phyloP scores from a whole-genome alignment of 345 rosid genomes.

The Carallia pectinifolia region DNA sequence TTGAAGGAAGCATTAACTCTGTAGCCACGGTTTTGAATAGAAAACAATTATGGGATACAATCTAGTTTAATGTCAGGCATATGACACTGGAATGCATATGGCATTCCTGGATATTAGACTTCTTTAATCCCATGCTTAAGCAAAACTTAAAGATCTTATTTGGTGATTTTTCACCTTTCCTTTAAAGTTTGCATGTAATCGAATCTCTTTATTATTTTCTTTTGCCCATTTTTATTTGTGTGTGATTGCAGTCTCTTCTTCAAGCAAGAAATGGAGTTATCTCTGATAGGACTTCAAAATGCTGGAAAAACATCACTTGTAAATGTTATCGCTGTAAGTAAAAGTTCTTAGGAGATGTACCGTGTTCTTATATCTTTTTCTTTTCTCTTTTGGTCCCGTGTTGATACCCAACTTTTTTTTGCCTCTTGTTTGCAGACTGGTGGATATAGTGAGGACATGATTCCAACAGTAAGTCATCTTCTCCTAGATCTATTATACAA shows the following conservation, averaged over 20 bases:
- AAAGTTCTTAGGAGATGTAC: conserved; percentile 1
- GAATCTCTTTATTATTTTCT: background rate
- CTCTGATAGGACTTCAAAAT: conserved; percentile 86
- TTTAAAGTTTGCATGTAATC: background rate
- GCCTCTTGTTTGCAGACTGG: conserved; percentile 52
- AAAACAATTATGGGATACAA: too few species aligned
- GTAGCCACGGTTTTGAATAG: background rate
- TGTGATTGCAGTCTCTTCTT: conserved; percentile 64
- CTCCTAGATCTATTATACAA: background rate
- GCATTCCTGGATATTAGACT: too few species aligned
- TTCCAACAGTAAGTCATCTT: conserved; percentile 59
- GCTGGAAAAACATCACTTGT: conserved; percentile 90
- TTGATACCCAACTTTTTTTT: conserved; percentile 21
- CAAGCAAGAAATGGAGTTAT: conserved; percentile 88
- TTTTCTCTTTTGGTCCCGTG: conserved; percentile 11
- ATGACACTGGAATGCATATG: too few species aligned
- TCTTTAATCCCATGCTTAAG: too few species aligned
- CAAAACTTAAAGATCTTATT: too few species aligned
- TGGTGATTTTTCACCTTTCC: background rate
- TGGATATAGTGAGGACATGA: conserved; percentile 92
- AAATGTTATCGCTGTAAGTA: conserved; percentile 74
- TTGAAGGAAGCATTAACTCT: background rate
- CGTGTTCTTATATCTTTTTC: background rate
- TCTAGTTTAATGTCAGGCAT: too few species aligned
- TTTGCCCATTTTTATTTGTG: background rate